Evolutionary conservation across 169 alveolate genomes (phyloP).

Genomic region (Eimeria sp.): DNA sequence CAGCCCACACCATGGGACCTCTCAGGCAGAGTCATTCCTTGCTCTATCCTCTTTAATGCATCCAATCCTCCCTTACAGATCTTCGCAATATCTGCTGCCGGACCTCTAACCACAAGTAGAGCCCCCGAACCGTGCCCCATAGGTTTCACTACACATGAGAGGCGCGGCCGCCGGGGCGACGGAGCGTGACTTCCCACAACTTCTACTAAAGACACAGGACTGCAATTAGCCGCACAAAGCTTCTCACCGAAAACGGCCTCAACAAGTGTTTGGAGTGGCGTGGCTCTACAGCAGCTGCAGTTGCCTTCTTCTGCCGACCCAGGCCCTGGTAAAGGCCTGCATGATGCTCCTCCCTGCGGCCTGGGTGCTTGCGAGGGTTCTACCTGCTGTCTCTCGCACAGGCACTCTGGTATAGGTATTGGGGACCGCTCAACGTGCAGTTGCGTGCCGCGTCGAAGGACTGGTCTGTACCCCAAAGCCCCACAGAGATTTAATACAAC

Average conservation of each 20-base stretch:
- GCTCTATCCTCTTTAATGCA: constrained; percentile 24
- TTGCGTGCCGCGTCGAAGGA: constrained; percentile 57
- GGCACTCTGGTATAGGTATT: constrained; percentile 20
- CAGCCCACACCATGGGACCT: neutral
- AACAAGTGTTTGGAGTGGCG: constrained; percentile 57
- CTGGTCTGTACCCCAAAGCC: constrained; percentile 57
- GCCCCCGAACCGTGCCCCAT: constrained; percentile 77
- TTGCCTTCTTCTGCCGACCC: neutral
- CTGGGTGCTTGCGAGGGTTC: neutral
- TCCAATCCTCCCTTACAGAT: constrained; percentile 21
- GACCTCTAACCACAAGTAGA: constrained; percentile 49
- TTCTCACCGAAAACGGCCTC: constrained; percentile 67
- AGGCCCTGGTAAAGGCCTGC: neutral
- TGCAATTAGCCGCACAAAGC: constrained; percentile 27
- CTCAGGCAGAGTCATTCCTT: neutral
- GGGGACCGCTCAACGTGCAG: constrained; percentile 61
- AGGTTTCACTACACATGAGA: constrained; percentile 63
- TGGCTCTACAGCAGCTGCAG: constrained; percentile 70
- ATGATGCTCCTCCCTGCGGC: neutral
- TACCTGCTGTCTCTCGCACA: constrained; percentile 17
- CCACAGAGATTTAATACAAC: constrained; percentile 22
- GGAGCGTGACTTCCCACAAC: constrained; percentile 64
- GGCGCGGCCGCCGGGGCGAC: constrained; percentile 68
- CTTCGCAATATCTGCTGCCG: constrained; percentile 59
- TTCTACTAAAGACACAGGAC: constrained; percentile 50